Evolutionary conservation across 768 basidiomycete species (phyloP).

Genomic region (Tulasnella sp.): DNA sequence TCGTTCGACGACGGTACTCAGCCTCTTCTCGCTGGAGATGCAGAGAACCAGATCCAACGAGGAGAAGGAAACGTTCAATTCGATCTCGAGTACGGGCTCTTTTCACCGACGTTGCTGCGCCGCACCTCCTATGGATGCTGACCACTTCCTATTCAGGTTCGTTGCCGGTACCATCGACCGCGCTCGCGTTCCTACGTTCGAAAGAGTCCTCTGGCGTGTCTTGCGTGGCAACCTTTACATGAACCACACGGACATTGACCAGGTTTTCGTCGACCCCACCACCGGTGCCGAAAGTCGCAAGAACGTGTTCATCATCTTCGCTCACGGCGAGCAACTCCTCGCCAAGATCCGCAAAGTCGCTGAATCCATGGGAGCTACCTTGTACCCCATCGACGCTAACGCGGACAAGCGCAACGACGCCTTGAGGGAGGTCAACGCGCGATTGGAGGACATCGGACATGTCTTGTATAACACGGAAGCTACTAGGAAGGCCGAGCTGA

Average conservation of each 20-base stretch:
- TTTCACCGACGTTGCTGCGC: constrained; percentile 5
- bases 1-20: constrained; percentile 89
- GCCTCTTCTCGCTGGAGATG: constrained; percentile 81
- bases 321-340: constrained; percentile 84
- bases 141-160: constrained; percentile 42
- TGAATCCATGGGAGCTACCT: constrained; percentile 96
- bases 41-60: constrained; percentile 52
- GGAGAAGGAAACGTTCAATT: constrained; percentile 43
- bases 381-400: constrained; percentile 93
- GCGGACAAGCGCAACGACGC: constrained; percentile 85
- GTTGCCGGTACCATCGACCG: constrained; percentile 96
- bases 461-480: constrained; percentile 82
- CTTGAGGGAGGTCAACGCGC: constrained; percentile 73
- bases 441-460: constrained; percentile 84
- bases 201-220: constrained; percentile 96
- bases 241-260: constrained; percentile 93
- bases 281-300: constrained; percentile 81
- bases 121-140: not conserved
- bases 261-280: constrained; percentile 81
- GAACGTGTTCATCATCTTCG: constrained; percentile 99
- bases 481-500: constrained; percentile 70
- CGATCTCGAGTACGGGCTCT: constrained; percentile 66
- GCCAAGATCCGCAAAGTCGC: constrained; percentile 97
- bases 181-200: constrained; percentile 80
- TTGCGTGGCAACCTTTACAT: constrained; percentile 97